These are phyloP conservation scores for Alternaria conjuncta DNA, from an alignment of 2,329 filamentous ascomycete species.

Conservation along the genomic window DNA sequence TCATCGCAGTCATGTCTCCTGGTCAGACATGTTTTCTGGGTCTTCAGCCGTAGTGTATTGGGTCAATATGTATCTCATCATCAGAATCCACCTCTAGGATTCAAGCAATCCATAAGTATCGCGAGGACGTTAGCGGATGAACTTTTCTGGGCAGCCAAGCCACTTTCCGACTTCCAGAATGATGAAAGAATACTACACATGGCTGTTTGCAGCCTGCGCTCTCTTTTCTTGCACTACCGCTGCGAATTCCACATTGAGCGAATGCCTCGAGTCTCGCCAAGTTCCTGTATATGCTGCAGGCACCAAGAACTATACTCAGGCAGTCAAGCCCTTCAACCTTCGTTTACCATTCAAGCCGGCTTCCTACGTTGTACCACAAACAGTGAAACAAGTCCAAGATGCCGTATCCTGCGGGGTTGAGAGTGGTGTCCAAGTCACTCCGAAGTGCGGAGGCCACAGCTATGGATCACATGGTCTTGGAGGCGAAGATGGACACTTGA, in stretches of 20 bases:
- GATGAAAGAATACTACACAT: constrained; percentile 2
- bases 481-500: constrained; percentile 55
- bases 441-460: constrained; percentile 67
- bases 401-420: constrained; percentile 63
- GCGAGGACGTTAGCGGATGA: not conserved
- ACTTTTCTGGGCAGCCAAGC: not conserved
- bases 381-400: constrained; percentile 58
- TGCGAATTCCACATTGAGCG: constrained; percentile 16
- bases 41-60: not conserved
- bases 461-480: constrained; percentile 60
- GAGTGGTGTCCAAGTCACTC: constrained; percentile 60
- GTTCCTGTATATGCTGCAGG: constrained; percentile 27
- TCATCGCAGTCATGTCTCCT: not conserved
- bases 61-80: not conserved
- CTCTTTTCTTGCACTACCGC: constrained; percentile 13
- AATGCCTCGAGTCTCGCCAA: constrained; percentile 22
- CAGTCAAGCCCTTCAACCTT: constrained; percentile 38
- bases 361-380: constrained; percentile 63
- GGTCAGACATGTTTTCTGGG: not conserved
- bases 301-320: constrained; percentile 35
- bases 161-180: not conserved
- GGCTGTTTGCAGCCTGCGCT: constrained; percentile 10
- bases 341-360: constrained; percentile 51
- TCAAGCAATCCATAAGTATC: constrained; percentile 2
- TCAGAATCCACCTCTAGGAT: not conserved